Base-by-base conservation (phyloP, 306 rosid species). In the Citrullus colocynthis region DNA sequence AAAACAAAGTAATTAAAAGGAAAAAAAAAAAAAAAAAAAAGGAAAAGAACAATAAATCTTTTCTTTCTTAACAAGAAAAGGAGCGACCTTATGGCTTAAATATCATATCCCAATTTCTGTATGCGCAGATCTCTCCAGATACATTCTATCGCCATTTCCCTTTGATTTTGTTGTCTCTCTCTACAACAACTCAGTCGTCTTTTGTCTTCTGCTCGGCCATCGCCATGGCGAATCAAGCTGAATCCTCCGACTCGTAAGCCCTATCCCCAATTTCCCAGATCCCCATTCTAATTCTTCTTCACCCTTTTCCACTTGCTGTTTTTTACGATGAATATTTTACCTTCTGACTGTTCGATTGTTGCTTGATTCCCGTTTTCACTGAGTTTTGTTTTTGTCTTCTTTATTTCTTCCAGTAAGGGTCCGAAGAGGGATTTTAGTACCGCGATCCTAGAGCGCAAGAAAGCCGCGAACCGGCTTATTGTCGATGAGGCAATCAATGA, bases 401-500 rank as follows among this genome's bases (percentile, higher is more conserved):
- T 16, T 45, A 5, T 5, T 60, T 37, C 7, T 45, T 14, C n/a
- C 76, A 78, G 81, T 32, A 78, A 91, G 83, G 91, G 90, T 41
- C 66, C 87, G 1, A 91, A 88, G 84, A 76, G 83, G 54, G 97
- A 91, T 63, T 90, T 82, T 66, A 87, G 89, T 59, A 91, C 95
- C 1, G 95, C 95, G 49, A 91, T 91, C 77, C 45, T 89, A 66
- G 92, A 88, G 77, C 89, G 90, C 28, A 91, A 89, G 88, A 91
- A 91, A 78, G 85, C 97, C 7, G 92, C 94, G 1, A 91, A 91
- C 79, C 88, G 93, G 9, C 84, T 91, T 2, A 79, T 91, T 61
- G 92, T 89, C n/a, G 97, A 91, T 49, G 97, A 91, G 84, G 92
- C 95, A 7, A 56, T 83, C 18, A 83, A 84, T 74, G 95, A 91